phyloP scores from a whole-genome alignment of 305 asterid genomes.

The Solanum hybrid region DNA sequence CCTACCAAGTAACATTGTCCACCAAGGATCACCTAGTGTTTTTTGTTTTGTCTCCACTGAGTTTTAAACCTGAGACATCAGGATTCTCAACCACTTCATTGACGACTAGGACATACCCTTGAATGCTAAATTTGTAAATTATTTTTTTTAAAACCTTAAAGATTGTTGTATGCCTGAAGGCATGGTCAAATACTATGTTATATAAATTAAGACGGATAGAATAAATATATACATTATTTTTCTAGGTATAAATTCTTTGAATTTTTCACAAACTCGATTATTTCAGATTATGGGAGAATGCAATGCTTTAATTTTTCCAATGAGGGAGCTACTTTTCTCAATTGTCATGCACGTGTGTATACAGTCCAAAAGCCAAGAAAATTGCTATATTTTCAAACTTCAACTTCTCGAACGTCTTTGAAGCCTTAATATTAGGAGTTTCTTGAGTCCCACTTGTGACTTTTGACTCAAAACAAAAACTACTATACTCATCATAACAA shows the following conservation, averaged over 20 bases:
- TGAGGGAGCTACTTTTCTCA: background rate
- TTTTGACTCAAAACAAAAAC: constrained; percentile 23
- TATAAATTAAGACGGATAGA: no score
- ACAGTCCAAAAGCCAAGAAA: constrained; percentile 7
- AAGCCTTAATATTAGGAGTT: constrained; percentile 33
- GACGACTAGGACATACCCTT: background rate
- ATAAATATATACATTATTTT: background rate
- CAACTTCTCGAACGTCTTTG: constrained; percentile 20
- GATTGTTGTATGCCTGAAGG: background rate
- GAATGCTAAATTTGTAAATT: background rate
- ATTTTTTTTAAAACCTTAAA: background rate
- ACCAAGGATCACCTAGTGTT: no score
- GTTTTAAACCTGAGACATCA: no score
- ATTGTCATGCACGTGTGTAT: background rate
- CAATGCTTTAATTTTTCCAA: background rate
- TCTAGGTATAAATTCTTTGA: background rate
- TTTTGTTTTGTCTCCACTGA: no score
- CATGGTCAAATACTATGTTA: background rate
- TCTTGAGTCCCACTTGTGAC: constrained; percentile 37
- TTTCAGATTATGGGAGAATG: background rate
- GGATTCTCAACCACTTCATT: background rate
- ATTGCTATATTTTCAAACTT: constrained; percentile 9
- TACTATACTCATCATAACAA: background rate
- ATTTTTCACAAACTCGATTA: background rate
- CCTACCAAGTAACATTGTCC: no score